Evolutionary conservation across 306 rosid species (phyloP).

Genomic region (Mimosa bimucronata): DNA sequence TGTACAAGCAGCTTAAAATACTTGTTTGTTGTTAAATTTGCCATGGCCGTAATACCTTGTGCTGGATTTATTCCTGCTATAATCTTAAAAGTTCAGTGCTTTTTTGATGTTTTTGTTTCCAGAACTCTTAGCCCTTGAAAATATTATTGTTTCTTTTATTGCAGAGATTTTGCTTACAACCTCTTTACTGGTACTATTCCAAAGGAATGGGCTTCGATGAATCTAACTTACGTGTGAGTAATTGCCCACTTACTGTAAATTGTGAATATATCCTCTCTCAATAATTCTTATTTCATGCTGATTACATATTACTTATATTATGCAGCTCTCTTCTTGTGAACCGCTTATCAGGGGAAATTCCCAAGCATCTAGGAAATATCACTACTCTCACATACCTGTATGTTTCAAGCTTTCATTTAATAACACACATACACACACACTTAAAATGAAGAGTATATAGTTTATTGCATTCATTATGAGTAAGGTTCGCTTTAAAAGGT

Average conservation of each 20-base stretch:
- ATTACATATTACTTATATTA: constrained; percentile 2
- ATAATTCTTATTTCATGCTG: constrained; percentile 31
- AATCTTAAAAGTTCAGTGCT: constrained; percentile 7
- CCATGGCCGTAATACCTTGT: constrained; percentile 4
- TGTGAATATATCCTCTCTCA: constrained; percentile 19
- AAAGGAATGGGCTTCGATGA: constrained; percentile 63
- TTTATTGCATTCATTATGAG: constrained; percentile 17
- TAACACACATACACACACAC: not conserved
- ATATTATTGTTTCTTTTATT: constrained; percentile 28
- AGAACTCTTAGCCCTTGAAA: not conserved
- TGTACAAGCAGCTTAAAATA: constrained; percentile 44
- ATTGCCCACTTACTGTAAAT: not conserved
- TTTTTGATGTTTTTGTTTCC: constrained; percentile 4
- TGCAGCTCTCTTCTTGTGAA: constrained; percentile 78
- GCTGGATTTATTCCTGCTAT: constrained; percentile 13
- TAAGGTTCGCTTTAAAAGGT: not conserved
- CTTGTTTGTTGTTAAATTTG: constrained; percentile 18
- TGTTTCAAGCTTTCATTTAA: constrained; percentile 38
- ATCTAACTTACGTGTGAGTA: constrained; percentile 60
- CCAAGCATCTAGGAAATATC: constrained; percentile 61
- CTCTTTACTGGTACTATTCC: constrained; percentile 71
- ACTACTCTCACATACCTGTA: constrained; percentile 64
- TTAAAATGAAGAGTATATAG: not conserved
- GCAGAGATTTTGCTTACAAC: constrained; percentile 67
- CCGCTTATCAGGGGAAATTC: constrained; percentile 77